A percentile compares a stretch with the other conserved stretches of the same genome.
Conservation (phyloP, 176 grass and related monocot genomes). For the Eragrostis nindensis region DNA sequence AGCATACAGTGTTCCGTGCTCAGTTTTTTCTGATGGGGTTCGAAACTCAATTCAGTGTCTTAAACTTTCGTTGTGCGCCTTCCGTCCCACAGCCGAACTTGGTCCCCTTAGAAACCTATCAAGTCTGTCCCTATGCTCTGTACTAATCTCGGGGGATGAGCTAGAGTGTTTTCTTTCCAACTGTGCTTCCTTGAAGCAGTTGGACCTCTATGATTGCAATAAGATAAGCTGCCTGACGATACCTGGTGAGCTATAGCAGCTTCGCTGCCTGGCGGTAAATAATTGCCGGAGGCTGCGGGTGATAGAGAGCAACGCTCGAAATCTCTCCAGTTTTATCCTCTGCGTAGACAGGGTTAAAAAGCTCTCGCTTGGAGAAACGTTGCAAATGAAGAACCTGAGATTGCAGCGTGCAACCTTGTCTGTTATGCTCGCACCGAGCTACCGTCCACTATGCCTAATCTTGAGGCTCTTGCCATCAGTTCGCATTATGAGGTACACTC, state of each 20-base stretch:
- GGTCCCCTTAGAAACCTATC: slow-evolving; percentile 4
- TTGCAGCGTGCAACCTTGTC: background rate
- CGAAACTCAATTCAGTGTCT: background rate
- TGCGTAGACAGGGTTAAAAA: background rate
- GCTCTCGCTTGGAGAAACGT: slow-evolving; percentile 22
- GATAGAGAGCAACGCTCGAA: slow-evolving; percentile 41
- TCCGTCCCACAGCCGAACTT: slow-evolving; percentile 10
- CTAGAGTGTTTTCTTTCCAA: background rate
- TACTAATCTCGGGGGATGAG: background rate
- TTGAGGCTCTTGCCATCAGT: slow-evolving; percentile 14
- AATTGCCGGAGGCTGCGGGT: background rate
- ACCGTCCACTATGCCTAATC: slow-evolving; percentile 21
- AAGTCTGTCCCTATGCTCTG: background rate
- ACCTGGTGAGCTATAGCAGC: background rate
- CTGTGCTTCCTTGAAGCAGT: background rate
- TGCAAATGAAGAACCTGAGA: slow-evolving; percentile 17
- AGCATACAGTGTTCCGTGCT: background rate
- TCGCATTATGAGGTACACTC: background rate
- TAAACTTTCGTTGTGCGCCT: background rate
- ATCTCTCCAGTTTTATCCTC: background rate
- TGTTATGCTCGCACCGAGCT: background rate
- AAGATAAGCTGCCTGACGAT: background rate
- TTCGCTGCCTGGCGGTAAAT: background rate
- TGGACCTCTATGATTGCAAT: background rate
- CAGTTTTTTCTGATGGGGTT: slow-evolving; percentile 10